phyloP scores from a whole-genome alignment of 2,329 filamentous ascomycete genomes.

The Penicillium sp. region DNA sequence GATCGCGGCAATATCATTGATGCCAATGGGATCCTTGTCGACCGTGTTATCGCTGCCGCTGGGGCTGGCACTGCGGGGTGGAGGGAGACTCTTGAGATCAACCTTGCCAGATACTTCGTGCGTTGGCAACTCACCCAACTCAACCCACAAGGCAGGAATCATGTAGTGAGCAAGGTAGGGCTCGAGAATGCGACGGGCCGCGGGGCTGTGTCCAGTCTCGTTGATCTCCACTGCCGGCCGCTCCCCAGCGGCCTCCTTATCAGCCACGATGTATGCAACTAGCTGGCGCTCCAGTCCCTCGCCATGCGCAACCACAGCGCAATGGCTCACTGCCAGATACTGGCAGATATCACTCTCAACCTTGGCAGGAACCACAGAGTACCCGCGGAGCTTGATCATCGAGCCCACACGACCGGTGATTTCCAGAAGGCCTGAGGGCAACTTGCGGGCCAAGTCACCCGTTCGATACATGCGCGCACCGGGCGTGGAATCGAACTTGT shows the following conservation, averaged over 20 bases:
- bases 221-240: conserved; percentile 71
- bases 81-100: conserved; percentile 73
- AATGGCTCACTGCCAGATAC: conserved; percentile 72
- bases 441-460: conserved; percentile 71
- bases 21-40: conserved; percentile 67
- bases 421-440: conserved; percentile 72
- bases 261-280: conserved; percentile 76
- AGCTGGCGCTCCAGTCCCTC: conserved; percentile 77
- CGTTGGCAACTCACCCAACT: conserved; percentile 72
- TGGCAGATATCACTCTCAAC: conserved; percentile 75
- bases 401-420: conserved; percentile 77
- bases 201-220: conserved; percentile 72
- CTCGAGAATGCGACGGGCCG: conserved; percentile 68
- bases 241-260: conserved; percentile 60
- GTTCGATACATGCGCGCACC: conserved; percentile 76
- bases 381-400: conserved; percentile 82
- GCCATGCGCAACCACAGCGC: conserved; percentile 74
- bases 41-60: conserved; percentile 53
- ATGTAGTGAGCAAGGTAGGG: conserved; percentile 79
- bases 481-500: conserved; percentile 66
- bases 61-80: conserved; percentile 62
- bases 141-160: conserved; percentile 80
- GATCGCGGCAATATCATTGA: conserved; percentile 70
- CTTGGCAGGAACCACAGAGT: conserved; percentile 77
- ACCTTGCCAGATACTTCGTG: conserved; percentile 81